Evolutionary conservation across 2,329 filamentous ascomycete genomes (phyloP), one percentile per base, ranked within the genome.

Genomic region (Pestalotiopsis sp.): DNA sequence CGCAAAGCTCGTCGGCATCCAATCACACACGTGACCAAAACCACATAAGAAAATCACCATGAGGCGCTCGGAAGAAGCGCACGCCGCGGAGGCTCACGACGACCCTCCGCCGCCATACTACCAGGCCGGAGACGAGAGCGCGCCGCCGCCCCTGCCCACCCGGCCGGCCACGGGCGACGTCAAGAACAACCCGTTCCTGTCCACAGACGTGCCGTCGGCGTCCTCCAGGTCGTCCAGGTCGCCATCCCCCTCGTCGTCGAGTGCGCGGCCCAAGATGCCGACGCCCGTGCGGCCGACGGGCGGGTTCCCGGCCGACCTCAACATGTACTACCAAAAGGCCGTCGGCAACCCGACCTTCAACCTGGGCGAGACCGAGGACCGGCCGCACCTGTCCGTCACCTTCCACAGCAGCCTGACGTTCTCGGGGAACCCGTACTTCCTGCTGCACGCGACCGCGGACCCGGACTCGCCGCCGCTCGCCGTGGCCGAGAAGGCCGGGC

Each of bases 401-500:
- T 68, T 74, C 52, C 75, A 78, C 70, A 64, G 72, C 6, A 65
- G 72, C 6, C 71, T 71, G 4, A 75, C 75, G 70, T 31, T 27
- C 12, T 73, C 70, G 5, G 68, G 73, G 25, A 71, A 75, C 61
- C 75, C 79, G 4, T 72, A 76, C 62, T 68, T 81, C 9, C 72
- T 78, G 12, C 71, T 82, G 61, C 79, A 82, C 76, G 77, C 74
- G 68, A 79, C 79, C 1, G 77, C 79, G 6, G 71, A 70, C 67
- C 68, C 73, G 12, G 68, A 71, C 13, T 68, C 68, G n/a, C 75
- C 78, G 23, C 69, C 78, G 57, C 73, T 81, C 14, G 79, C 79
- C 0, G 68, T 70, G 52, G 71, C 75, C 63, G 71, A 76, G 56
- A 71, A 72, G 65, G 63, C 27, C 31, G 64, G 6, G 41, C 25